phyloP scores from a whole-genome alignment of 768 basidiomycete species.

The Chiua virens region DNA sequence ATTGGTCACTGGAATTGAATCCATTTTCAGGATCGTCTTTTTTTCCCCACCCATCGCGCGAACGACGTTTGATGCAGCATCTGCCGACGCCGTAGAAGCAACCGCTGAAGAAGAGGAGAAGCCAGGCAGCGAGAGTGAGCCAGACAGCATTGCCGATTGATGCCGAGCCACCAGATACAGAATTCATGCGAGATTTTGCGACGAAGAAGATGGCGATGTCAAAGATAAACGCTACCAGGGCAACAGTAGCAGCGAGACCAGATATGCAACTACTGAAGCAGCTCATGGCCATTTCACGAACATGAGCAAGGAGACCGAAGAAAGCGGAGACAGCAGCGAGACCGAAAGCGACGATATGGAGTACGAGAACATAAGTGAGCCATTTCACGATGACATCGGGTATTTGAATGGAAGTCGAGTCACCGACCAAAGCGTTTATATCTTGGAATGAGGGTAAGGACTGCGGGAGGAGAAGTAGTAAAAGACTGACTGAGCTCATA shows the following conservation, averaged over 20 bases:
- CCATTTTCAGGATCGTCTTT: slow-evolving; percentile 34
- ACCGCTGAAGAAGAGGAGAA: slow-evolving; percentile 86
- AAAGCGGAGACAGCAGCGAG: slow-evolving; percentile 69
- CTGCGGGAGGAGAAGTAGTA: neutral
- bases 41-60: slow-evolving; percentile 39
- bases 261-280: slow-evolving; percentile 82
- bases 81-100: slow-evolving; percentile 85
- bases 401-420: slow-evolving; percentile 64
- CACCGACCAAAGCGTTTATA: slow-evolving; percentile 76
- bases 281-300: slow-evolving; percentile 82
- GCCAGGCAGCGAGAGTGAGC: slow-evolving; percentile 85
- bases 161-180: slow-evolving; percentile 69
- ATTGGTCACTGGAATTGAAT: slow-evolving; percentile 51
- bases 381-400: slow-evolving; percentile 87
- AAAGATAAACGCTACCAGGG: slow-evolving; percentile 88
- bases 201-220: slow-evolving; percentile 91
- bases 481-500: slow-evolving; percentile 76
- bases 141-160: slow-evolving; percentile 87
- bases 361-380: slow-evolving; percentile 90
- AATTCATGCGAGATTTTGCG: slow-evolving; percentile 80
- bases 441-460: slow-evolving; percentile 46
- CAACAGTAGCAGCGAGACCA: slow-evolving; percentile 74
- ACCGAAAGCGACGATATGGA: slow-evolving; percentile 86
- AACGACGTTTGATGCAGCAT: slow-evolving; percentile 72
- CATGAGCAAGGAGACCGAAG: slow-evolving; percentile 86